Evolutionary conservation across 176 grass and related monocot species (phyloP).

Genomic region (Saccharum spontaneum): DNA sequence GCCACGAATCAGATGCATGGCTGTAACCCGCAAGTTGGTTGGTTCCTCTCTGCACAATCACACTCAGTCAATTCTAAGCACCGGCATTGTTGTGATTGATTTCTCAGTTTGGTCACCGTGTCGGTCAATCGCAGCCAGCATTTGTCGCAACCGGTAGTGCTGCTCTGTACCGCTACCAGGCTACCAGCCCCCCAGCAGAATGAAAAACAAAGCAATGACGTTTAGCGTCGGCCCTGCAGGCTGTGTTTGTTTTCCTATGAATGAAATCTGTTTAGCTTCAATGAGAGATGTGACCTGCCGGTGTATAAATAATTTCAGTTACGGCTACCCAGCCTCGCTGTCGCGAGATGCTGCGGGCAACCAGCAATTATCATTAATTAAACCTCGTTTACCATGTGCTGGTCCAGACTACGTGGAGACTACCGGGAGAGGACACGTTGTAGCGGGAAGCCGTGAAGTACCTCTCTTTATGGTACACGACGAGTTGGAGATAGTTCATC

Average conservation of each 20-base stretch:
- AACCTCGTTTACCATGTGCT: neutral
- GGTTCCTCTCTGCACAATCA: neutral
- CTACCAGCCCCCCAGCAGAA: neutral
- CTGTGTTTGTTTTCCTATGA: neutral
- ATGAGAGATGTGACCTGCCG: neutral
- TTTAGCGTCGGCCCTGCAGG: neutral
- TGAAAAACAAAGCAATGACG: neutral
- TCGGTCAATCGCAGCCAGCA: neutral
- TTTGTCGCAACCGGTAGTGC: neutral
- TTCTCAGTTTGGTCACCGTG: neutral
- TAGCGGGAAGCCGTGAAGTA: neutral
- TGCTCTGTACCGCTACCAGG: neutral
- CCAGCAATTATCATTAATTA: neutral
- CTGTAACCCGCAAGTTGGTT: neutral
- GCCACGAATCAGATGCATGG: neutral
- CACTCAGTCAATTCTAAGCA: neutral
- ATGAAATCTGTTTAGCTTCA: neutral
- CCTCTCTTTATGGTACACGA: too few species aligned
- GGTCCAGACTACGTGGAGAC: neutral
- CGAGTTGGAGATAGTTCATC: too few species aligned
- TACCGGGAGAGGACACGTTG: neutral
- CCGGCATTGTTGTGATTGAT: neutral
- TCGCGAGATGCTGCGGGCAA: too few species aligned
- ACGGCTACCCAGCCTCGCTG: too few species aligned
- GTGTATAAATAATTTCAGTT: too few species aligned